A percentile compares a stretch with the other conserved stretches of the same genome.
Evolutionary conservation across 306 rosid species (phyloP).

Genomic region (Rosa chinensis): DNA sequence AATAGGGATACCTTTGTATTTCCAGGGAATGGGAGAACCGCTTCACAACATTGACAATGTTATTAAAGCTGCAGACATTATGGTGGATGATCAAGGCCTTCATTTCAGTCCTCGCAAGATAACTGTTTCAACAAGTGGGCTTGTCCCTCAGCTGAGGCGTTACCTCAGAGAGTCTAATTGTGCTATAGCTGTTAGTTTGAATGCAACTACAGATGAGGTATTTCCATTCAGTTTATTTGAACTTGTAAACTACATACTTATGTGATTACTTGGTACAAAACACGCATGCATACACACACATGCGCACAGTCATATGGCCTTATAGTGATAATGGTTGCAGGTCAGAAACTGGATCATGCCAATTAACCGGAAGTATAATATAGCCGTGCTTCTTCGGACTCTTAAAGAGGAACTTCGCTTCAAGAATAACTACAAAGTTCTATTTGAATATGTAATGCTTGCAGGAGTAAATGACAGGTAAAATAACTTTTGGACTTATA

Average conservation of each 20-base stretch:
- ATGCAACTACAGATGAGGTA: slow-evolving; percentile 96
- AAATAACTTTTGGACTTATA: slow-evolving; percentile 12
- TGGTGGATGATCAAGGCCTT: slow-evolving; percentile 94
- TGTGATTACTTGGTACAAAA: background rate
- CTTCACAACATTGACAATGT: slow-evolving; percentile 94
- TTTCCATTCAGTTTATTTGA: slow-evolving; percentile 15
- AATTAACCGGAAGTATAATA: slow-evolving; percentile 79
- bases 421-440: slow-evolving; percentile 72
- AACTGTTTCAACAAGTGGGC: slow-evolving; percentile 95
- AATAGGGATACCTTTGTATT: slow-evolving; percentile 17
- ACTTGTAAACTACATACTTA: slow-evolving; percentile 15
- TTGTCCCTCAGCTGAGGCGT: slow-evolving; percentile 85
- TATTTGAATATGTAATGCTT: slow-evolving; percentile 89
- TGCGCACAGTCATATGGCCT: slow-evolving; percentile 21
- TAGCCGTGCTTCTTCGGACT: slow-evolving; percentile 72
- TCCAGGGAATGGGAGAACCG: slow-evolving; percentile 98
- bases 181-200: slow-evolving; percentile 92
- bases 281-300: background rate
- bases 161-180: slow-evolving; percentile 76
- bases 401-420: slow-evolving; percentile 66
- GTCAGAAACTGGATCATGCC: slow-evolving; percentile 99
- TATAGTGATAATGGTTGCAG: slow-evolving; percentile 40
- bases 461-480: slow-evolving; percentile 90
- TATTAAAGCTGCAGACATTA: slow-evolving; percentile 80
- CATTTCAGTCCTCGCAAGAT: slow-evolving; percentile 95